Evolutionary conservation across 441 rosid species (phyloP).

Genomic region (Croton setiger): DNA sequence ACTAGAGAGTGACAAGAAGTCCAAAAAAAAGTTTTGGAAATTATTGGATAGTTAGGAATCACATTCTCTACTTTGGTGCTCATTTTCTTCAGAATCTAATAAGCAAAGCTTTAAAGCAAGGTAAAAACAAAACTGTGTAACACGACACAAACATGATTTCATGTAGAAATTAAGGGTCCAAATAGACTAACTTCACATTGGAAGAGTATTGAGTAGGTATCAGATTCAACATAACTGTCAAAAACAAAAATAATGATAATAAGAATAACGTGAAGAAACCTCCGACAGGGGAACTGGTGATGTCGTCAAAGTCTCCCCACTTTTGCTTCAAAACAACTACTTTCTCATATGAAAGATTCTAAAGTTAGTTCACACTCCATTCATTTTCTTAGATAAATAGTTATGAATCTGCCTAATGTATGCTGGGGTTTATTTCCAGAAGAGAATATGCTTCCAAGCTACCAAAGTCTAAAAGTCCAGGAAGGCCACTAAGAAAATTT

Average conservation of each 20-base stretch:
- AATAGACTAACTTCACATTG: background rate
- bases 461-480: background rate
- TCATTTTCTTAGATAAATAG: background rate
- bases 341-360: constrained; percentile 5
- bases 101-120: background rate
- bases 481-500: constrained; percentile 1
- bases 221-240: background rate
- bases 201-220: background rate
- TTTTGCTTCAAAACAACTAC: background rate
- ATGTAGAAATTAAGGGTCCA: background rate
- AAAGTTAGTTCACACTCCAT: constrained; percentile 1
- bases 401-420: background rate
- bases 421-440: background rate
- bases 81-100: constrained; percentile 1
- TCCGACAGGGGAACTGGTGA: background rate
- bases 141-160: background rate
- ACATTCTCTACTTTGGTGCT: constrained; percentile 6
- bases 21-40: background rate
- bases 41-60: constrained; percentile 1
- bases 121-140: background rate
- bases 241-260: background rate
- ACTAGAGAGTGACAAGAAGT: background rate
- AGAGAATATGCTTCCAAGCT: background rate
- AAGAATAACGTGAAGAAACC: background rate
- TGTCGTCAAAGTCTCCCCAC: background rate